These are phyloP conservation scores for Metschnikowia kunwiensis DNA, from an alignment of 805 yeast genomes.

Conservation along the genomic window DNA sequence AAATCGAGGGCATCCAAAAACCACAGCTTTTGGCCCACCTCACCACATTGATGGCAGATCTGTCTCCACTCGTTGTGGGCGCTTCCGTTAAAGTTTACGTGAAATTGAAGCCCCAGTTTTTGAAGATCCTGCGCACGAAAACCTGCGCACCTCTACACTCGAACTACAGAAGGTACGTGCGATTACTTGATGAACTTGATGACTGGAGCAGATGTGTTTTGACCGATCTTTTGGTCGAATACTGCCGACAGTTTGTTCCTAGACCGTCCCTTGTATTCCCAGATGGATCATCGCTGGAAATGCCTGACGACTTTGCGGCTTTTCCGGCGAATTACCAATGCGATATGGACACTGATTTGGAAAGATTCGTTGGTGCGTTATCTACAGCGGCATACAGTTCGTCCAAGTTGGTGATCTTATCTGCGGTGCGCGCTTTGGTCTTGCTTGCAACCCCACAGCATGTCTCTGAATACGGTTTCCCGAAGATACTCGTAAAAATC, in stretches of 20 bases:
- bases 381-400: slow-evolving; percentile 46
- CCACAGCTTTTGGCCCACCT: slow-evolving; percentile 52
- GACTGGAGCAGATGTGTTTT: slow-evolving; percentile 65
- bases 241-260: slow-evolving; percentile 59
- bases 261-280: slow-evolving; percentile 44
- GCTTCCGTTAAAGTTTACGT: slow-evolving; percentile 59
- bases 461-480: slow-evolving; percentile 48
- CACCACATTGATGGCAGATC: slow-evolving; percentile 58
- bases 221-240: slow-evolving; percentile 63
- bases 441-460: slow-evolving; percentile 57
- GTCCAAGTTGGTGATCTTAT: slow-evolving; percentile 59
- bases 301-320: slow-evolving; percentile 36
- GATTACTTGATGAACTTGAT: slow-evolving; percentile 51
- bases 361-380: slow-evolving; percentile 49
- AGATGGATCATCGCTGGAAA: slow-evolving; percentile 28
- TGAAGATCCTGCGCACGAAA: slow-evolving; percentile 29
- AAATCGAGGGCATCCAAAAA: slow-evolving; percentile 37
- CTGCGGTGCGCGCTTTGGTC: slow-evolving; percentile 54
- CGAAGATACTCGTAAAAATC: slow-evolving; percentile 47
- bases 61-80: slow-evolving; percentile 64
- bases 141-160: slow-evolving; percentile 66
- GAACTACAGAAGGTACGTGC: slow-evolving; percentile 57
- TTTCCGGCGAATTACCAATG: slow-evolving; percentile 35
- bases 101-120: slow-evolving; percentile 32
- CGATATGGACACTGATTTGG: slow-evolving; percentile 53